phyloP scores from a whole-genome alignment of 2,329 filamentous ascomycete species.

The Diplodia mutila region DNA sequence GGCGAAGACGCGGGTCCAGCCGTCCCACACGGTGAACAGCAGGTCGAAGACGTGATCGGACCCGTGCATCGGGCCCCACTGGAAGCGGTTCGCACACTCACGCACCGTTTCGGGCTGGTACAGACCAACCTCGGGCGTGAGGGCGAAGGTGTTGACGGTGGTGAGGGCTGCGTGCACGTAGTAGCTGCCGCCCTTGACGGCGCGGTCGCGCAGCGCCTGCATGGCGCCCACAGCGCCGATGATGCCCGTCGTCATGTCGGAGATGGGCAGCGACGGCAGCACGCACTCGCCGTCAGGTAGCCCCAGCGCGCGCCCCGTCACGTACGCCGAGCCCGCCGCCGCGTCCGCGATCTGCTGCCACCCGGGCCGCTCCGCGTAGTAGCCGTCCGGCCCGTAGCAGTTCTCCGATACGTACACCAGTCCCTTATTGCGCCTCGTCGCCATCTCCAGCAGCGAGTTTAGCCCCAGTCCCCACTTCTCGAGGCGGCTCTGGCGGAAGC shows the following conservation, averaged over 20 bases:
- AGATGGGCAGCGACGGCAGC: slow-evolving; percentile 35
- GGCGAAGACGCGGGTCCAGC: slow-evolving; percentile 35
- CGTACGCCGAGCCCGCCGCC: slow-evolving; percentile 39
- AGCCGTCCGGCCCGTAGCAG: slow-evolving; percentile 55
- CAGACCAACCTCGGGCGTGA: slow-evolving; percentile 41
- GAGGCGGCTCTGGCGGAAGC: slow-evolving; percentile 54
- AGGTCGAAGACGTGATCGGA: slow-evolving; percentile 38
- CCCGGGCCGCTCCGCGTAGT: slow-evolving; percentile 51
- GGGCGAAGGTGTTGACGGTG: slow-evolving; percentile 37
- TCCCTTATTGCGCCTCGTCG: slow-evolving; percentile 46
- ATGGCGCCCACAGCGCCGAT: slow-evolving; percentile 34
- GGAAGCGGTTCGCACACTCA: slow-evolving; percentile 35
- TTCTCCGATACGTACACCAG: slow-evolving; percentile 57
- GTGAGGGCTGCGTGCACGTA: slow-evolving; percentile 33
- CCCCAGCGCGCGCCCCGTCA: slow-evolving; percentile 42
- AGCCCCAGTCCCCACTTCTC: slow-evolving; percentile 48
- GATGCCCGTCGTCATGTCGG: slow-evolving; percentile 37
- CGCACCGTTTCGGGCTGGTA: slow-evolving; percentile 35
- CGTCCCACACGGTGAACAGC: slow-evolving; percentile 34
- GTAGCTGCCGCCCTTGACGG: slow-evolving; percentile 32
- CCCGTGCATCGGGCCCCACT: slow-evolving; percentile 35
- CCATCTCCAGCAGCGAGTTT: slow-evolving; percentile 47
- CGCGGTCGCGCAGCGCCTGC: slow-evolving; percentile 34
- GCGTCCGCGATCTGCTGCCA: slow-evolving; percentile 50
- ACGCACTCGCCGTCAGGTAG: slow-evolving; percentile 33